Evolutionary conservation across 768 basidiomycete species (phyloP).

Genomic region (Leccinum aurantiacum): DNA sequence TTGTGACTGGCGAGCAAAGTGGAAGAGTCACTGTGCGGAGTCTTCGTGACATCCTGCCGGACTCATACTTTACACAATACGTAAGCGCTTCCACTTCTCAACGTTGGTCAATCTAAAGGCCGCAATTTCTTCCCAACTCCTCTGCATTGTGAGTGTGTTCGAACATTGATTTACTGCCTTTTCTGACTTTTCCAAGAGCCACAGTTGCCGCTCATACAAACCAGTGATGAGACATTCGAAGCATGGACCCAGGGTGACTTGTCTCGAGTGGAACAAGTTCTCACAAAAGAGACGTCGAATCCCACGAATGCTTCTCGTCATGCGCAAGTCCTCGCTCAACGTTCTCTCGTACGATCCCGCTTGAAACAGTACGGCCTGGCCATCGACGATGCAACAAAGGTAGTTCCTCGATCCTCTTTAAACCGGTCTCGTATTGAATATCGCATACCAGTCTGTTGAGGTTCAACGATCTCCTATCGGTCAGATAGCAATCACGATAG

Average conservation of each 20-base stretch:
- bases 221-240: background rate
- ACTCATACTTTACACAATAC: background rate
- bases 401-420: background rate
- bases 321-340: conserved; percentile 3
- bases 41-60: background rate
- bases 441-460: background rate
- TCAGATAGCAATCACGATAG: conserved; percentile 10
- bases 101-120: background rate
- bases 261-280: background rate
- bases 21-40: background rate
- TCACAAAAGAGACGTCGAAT: background rate
- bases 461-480: conserved; percentile 6
- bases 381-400: conserved; percentile 7
- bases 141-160: background rate
- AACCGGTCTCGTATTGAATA: background rate
- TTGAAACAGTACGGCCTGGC: background rate
- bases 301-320: background rate
- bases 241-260: conserved; percentile 2
- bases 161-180: fast-evolving
- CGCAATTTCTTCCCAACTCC: too few species aligned
- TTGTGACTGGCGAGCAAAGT: background rate
- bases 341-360: background rate
- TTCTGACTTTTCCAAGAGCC: background rate
- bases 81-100: background rate
- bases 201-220: background rate